Conservation (phyloP, 495 filamentous ascomycete species). For the Trichocladium antarcticum region DNA sequence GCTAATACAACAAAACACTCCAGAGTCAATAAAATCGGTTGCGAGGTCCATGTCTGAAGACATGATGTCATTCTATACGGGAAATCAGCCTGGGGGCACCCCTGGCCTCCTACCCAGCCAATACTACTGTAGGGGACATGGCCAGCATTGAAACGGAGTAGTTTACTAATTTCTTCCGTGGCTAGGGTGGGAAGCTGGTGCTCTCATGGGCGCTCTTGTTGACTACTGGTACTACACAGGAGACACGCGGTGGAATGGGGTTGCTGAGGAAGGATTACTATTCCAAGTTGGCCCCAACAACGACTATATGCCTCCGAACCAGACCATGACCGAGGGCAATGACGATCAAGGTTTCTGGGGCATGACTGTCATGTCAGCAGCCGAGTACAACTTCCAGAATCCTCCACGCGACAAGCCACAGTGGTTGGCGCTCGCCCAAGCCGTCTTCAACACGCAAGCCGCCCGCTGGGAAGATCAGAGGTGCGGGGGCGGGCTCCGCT, state of each 20-base stretch:
- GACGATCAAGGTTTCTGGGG: slow-evolving; percentile 62
- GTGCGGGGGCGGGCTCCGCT: slow-evolving; percentile 67
- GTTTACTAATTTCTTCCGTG: slow-evolving; percentile 3
- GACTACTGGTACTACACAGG: slow-evolving; percentile 59
- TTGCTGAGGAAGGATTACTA: slow-evolving; percentile 45
- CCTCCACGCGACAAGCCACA: slow-evolving; percentile 48
- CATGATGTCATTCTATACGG: slow-evolving; percentile 59
- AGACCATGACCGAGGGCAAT: slow-evolving; percentile 51
- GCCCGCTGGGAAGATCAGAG: slow-evolving; percentile 52
- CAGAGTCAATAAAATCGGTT: slow-evolving; percentile 56
- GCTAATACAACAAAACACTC: background rate
- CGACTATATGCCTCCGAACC: slow-evolving; percentile 56
- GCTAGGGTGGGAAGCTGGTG: slow-evolving; percentile 71
- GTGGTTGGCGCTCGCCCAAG: slow-evolving; percentile 71
- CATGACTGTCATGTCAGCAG: slow-evolving; percentile 54
- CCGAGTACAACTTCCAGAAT: slow-evolving; percentile 51
- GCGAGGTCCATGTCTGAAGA: slow-evolving; percentile 49
- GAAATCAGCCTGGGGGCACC: slow-evolving; percentile 48
- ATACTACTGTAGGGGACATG: slow-evolving; percentile 32
- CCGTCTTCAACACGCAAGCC: slow-evolving; percentile 65
- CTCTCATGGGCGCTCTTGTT: slow-evolving; percentile 54
- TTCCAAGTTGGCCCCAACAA: slow-evolving; percentile 47
- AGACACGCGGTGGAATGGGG: slow-evolving; percentile 48
- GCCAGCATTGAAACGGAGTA: background rate
- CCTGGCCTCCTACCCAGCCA: slow-evolving; percentile 34